Base-by-base conservation (phyloP, 2,329 filamentous ascomycete genomes). In the Emericellopsis atlantica region DNA sequence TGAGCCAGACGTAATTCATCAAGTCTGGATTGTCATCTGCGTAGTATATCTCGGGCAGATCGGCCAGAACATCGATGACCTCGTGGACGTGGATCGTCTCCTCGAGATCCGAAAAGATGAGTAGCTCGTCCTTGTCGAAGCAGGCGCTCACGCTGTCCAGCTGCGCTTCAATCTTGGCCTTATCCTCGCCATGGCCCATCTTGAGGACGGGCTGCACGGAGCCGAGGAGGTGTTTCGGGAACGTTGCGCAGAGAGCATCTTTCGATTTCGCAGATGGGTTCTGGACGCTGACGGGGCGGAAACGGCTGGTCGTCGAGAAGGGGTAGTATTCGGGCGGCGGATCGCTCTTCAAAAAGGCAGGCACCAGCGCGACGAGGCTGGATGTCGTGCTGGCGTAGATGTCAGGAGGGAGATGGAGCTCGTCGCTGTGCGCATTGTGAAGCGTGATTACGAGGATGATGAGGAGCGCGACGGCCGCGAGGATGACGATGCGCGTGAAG, bases 101-200 rank as follows among this genome's bases (percentile, higher is more conserved):
- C 36, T 65, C 65, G 11, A 68, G 59, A 48, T 76, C 71, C 41
- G 70, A 73, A 48, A 70, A 67, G 47, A 75, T 56, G 39, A 72
- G 58, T 14, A 72, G 53, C 14, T 61, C 56, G 34, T 47, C 51
- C 4, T 58, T 53, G 7, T 45, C 46, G 22, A 74, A 67, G 52
- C 66, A 75, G 16, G 69, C 67, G 36, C 72, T 73, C 29, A 71
- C 66, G 46, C 66, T 73, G 34, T 62, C 54, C 36, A 77, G 56
- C 40, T 74, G 70, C 4, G 68, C 62, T 23, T 56, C 50, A 5
- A 58, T 41, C 44, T 52, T 55, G 26, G 48, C 43, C 22, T 45
- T 48, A 21, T 45, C 34, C 16, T 16, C 56, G 43, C 55, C 53
- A 24, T 59, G 55, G 21, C 56, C 56, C 40, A 58, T 52, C 45